A percentile compares a stretch with the other conserved stretches of the same genome.
These are phyloP conservation scores for Xylaria castorea DNA, from an alignment of 495 filamentous ascomycete species.

Conservation along the genomic window DNA sequence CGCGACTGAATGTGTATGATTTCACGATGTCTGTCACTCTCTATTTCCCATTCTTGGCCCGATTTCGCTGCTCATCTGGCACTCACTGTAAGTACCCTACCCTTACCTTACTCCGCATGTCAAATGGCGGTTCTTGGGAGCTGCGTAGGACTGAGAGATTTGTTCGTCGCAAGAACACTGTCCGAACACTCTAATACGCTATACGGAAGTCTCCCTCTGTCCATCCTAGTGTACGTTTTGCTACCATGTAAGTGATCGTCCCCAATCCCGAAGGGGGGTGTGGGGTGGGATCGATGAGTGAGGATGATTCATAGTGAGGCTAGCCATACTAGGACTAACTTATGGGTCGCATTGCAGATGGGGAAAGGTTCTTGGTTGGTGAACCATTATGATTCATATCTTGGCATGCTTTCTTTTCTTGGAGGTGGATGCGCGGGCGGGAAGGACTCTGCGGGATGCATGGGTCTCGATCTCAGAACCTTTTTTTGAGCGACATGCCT, in stretches of 20 bases:
- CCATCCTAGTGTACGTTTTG: neutral
- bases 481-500: neutral
- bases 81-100: neutral
- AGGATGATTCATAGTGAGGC: slow-evolving; percentile 29
- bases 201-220: neutral
- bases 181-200: neutral
- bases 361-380: neutral
- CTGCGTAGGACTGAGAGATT: neutral
- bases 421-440: neutral
- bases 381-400: slow-evolving; percentile 43
- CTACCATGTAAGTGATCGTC: slow-evolving; percentile 2
- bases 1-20: slow-evolving; percentile 17
- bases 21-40: slow-evolving; percentile 1
- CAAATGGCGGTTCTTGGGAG: neutral
- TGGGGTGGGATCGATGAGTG: slow-evolving; percentile 13
- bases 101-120: neutral
- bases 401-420: neutral
- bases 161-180: neutral
- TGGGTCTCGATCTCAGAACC: neutral
- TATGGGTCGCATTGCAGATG: neutral
- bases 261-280: neutral
- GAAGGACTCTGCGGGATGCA: neutral
- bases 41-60: neutral
- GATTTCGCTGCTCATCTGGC: neutral
- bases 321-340: neutral